These are phyloP conservation scores for Oidiodendron maius DNA, from an alignment of 495 filamentous ascomycete species.

Conservation along the genomic window DNA sequence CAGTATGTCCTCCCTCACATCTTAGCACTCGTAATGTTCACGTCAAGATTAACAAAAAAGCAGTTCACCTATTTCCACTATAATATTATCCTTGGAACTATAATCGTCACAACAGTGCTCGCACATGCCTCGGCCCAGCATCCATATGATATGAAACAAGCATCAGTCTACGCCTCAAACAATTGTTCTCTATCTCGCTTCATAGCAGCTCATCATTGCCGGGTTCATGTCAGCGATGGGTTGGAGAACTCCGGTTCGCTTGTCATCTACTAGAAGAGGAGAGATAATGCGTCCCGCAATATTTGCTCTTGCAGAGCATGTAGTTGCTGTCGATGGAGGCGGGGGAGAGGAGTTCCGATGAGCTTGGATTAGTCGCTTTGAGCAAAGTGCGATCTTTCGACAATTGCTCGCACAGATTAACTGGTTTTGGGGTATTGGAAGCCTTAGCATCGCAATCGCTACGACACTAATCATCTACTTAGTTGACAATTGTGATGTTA, in stretches of 20 bases:
- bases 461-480: background rate
- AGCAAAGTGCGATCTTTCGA: background rate
- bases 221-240: background rate
- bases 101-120: background rate
- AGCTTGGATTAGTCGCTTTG: background rate
- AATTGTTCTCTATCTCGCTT: background rate
- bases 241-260: background rate
- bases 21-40: too few relatives aligned
- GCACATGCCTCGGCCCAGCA: background rate
- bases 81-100: background rate
- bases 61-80: background rate
- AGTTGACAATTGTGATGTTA: background rate
- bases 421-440: background rate
- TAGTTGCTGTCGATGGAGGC: background rate
- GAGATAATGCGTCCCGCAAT: background rate
- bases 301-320: background rate
- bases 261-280: background rate
- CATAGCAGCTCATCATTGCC: background rate
- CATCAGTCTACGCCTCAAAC: background rate
- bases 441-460: background rate
- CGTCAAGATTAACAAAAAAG: background rate
- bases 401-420: background rate
- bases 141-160: background rate
- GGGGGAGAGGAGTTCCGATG: background rate
- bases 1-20: too few relatives aligned